Base-by-base conservation (phyloP, 371 early-diverging fungal species). In the Apophysomyces ossiformis region DNA sequence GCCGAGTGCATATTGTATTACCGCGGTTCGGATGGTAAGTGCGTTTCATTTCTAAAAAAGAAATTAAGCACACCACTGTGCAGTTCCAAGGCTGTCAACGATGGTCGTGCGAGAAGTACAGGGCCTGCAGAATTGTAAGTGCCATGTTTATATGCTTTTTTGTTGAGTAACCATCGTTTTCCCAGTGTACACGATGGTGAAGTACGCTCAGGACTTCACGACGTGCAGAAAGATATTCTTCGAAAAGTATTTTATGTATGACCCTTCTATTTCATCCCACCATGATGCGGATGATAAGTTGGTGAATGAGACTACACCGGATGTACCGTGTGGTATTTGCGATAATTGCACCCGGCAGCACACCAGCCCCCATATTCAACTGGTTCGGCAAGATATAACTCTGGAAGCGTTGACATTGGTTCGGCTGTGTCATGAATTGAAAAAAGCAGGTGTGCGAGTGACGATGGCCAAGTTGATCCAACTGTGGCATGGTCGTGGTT, bases 1-100 rank as follows among this genome's bases (percentile, higher is more conserved):
- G 90, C 92, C 4, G 88, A 90, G 32, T 96, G 95, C 71, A 72
- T 95, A 0, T 64, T 96, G 37, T 91, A 90, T 63, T 95, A 94
- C 68, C 85, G 89, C 7, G 82, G 86, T 2, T 73, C 79, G 37
- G 93, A 92, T 77, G 79, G 81, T 83, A 75, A 61, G 44, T 15
- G 50, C 44, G 63, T 39, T 18, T 57, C n/a, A 38, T 21, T 18
- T 13, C 43, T 38, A 7, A 36, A 39, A 15, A 38, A 7, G 9
- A 21, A 21, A 16, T 50, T 9, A 50, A 21, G 18, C 41, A 36
- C 36, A 7, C 50, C 37, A 13, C 32, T 46, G 7, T 41, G 35
- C 67, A 79, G 88, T 87, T 5, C 77, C 86, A 38, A 68, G 87
- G 36, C 71, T 92, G 12, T 85, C 89, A 0, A 76, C 86, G 5